A percentile compares a stretch with the other conserved stretches of the same genome.
Evolutionary conservation across 1,139 yeast genomes (phyloP).

Genomic region (Yamadazyma oceani): DNA sequence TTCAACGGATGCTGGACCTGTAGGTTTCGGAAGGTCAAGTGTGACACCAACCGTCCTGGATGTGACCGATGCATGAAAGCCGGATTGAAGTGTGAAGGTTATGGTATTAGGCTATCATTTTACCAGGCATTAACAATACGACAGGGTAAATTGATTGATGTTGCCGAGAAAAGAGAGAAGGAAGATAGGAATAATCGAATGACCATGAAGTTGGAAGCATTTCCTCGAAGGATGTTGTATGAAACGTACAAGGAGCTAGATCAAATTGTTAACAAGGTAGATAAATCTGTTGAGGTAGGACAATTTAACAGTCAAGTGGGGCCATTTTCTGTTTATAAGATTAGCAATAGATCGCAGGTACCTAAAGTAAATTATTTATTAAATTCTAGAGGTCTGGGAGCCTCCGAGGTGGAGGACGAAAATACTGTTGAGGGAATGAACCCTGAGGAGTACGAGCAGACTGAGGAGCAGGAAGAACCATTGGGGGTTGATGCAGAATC

Average conservation of each 20-base stretch:
- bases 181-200: conserved; percentile 35
- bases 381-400: neutral
- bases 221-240: conserved; percentile 33
- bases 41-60: conserved; percentile 44
- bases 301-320: conserved; percentile 21
- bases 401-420: no score
- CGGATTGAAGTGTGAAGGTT: conserved; percentile 41
- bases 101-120: conserved; percentile 43
- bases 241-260: conserved; percentile 33
- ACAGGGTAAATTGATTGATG: conserved; percentile 22
- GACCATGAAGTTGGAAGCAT: conserved; percentile 35
- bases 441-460: no score
- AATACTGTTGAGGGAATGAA: no score
- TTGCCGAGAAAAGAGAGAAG: conserved; percentile 20
- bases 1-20: conserved; percentile 59
- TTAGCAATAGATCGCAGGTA: neutral
- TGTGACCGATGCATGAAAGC: conserved; percentile 47
- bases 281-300: conserved; percentile 16
- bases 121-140: conserved; percentile 31
- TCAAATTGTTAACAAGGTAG: conserved; percentile 27
- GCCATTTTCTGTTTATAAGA: conserved; percentile 30
- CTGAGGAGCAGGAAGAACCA: no score
- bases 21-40: conserved; percentile 49
- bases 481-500: neutral
- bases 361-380: conserved; percentile 1